Base-by-base conservation (phyloP, 202 grass and related monocot species). In the Setaria viridis region DNA sequence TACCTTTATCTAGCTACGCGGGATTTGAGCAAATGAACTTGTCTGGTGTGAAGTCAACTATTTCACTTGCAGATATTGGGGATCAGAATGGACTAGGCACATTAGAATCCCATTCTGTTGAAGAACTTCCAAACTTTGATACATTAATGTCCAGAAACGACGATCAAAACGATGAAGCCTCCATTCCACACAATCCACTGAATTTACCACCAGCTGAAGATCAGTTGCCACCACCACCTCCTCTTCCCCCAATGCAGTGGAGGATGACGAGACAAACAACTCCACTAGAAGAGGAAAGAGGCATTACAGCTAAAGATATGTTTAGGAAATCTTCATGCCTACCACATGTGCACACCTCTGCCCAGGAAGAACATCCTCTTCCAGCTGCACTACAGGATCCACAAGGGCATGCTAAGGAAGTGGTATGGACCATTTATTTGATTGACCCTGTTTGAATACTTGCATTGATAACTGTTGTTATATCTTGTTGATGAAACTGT, bases 181-280 rank as follows among this genome's bases (percentile, higher is more conserved):
- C 62, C 77, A 77, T 78, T 64, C 77, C 82, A 70, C 67, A 73
- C 43, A 73, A 82, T 80, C 62, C 32, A 19, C 69, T 66, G 51
- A 85, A 63, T 73, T 71, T 70, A 39, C 62, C 68, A 89, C 76
- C 55, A 0, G 41, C 79, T 88, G 76, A 90, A 79, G 84, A 91
- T 80, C 86, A 90, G 77, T 78, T 92, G 91, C 94, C 97, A 2
- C 94, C 93, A 1, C 91, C 90, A 2, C 97, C 97, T 39, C 97
- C 97, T 85, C 90, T 96, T 35, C 97, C 97, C 48, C 97, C 97
- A 76, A 84, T 90, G 87, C 97, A 99, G 84, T 99, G 97, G 97
- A 97, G 94, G 86, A 84, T 89, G 70, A 86, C 76, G 62, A 94
- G 82, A 83, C 71, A 86, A 85, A 76, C 83, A 69, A 69, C 78